A percentile compares a stretch with the other conserved stretches of the same genome.
Conservation (phyloP, 129 eudicot species). For the Flaveria robusta region DNA sequence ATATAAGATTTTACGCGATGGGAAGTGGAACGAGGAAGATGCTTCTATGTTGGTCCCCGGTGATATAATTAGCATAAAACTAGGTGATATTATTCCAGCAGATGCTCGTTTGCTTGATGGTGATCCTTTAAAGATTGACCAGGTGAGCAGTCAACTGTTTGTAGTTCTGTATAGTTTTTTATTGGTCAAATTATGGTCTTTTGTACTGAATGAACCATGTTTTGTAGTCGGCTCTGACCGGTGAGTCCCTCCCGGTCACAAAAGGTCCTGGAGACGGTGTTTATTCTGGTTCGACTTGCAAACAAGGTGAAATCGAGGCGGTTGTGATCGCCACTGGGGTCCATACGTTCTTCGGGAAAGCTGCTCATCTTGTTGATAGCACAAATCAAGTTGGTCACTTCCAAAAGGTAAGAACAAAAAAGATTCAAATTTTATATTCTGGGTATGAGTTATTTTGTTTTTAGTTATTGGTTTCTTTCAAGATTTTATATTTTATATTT, state of each 20-base stretch:
- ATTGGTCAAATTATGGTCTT: background rate
- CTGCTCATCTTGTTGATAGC: conserved; percentile 96
- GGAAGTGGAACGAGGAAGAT: conserved; percentile 91
- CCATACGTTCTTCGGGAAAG: conserved; percentile 97
- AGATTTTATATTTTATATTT: conserved; percentile 10
- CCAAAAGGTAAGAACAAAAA: conserved; percentile 62
- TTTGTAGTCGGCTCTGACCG: conserved; percentile 89
- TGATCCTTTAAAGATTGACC: conserved; percentile 95
- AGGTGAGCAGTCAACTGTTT: conserved; percentile 39
- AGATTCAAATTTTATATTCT: background rate
- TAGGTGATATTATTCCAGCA: conserved; percentile 95
- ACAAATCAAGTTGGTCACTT: conserved; percentile 99
- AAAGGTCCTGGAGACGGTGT: conserved; percentile 98
- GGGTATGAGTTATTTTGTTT: background rate
- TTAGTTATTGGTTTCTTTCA: background rate
- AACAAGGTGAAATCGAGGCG: conserved; percentile 97
- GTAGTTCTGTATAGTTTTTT: background rate
- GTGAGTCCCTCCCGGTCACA: conserved; percentile 98
- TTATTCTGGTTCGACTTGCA: conserved; percentile 97
- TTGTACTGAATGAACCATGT: conserved; percentile 17
- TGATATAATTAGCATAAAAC: conserved; percentile 82
- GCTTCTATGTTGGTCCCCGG: conserved; percentile 94
- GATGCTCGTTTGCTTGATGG: conserved; percentile 99
- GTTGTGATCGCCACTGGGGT: conserved; percentile 98
- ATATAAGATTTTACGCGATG: conserved; percentile 83